Conservation (phyloP, 2,329 filamentous ascomycete species). For the Ophiocordyceps unilateralis region DNA sequence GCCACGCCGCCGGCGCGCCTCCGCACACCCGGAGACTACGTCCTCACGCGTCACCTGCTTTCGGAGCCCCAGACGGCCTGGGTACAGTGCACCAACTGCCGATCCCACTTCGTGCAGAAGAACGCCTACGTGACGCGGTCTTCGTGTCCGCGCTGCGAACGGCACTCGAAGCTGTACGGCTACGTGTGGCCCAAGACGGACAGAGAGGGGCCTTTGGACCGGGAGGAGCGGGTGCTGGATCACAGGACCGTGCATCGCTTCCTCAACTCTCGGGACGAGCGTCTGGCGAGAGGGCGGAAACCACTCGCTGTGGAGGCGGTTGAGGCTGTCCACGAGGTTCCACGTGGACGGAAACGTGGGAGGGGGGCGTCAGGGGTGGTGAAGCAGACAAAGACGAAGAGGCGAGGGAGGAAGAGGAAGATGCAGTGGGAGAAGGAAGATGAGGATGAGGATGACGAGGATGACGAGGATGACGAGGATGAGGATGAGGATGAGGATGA, state of each 20-base stretch:
- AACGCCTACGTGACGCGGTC: slow-evolving; percentile 76
- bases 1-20: slow-evolving; percentile 14
- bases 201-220: slow-evolving; percentile 55
- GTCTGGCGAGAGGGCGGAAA: slow-evolving; percentile 28
- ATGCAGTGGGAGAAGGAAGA: neutral
- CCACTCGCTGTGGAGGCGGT: neutral
- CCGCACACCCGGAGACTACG: slow-evolving; percentile 62
- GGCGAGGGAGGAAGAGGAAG: neutral
- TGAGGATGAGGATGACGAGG: neutral
- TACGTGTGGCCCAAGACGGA: slow-evolving; percentile 95
- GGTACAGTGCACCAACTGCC: slow-evolving; percentile 80
- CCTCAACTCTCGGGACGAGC: slow-evolving; percentile 52
- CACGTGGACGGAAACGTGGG: slow-evolving; percentile 1
- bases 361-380: neutral
- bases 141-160: slow-evolving; percentile 81
- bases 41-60: slow-evolving; percentile 60
- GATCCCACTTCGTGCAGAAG: slow-evolving; percentile 65
- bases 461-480: neutral
- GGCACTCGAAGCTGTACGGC: slow-evolving; percentile 90
- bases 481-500: neutral
- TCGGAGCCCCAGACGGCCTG: slow-evolving; percentile 61
- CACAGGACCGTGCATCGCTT: slow-evolving; percentile 82
- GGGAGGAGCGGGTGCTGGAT: slow-evolving; percentile 56
- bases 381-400: neutral
- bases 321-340: neutral